Conservation (phyloP, 345 rosid species). For the Cochlearia excelsa region DNA sequence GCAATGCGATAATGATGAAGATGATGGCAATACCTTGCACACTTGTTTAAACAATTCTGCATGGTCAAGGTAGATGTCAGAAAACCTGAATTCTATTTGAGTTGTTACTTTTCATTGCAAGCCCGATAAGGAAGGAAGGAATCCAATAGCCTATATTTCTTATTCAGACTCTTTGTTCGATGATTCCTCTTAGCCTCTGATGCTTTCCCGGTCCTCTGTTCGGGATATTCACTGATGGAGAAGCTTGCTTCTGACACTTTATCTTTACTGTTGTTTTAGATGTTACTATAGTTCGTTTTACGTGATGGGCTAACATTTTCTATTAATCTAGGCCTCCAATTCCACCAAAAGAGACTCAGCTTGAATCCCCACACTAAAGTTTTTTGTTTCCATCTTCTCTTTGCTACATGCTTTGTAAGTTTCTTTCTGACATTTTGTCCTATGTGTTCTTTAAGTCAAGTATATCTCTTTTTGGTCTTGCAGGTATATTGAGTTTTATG, state of each 20-base stretch:
- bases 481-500: constrained; percentile 94
- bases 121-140: constrained; percentile 35
- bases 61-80: constrained; percentile 85
- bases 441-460: constrained; percentile 40
- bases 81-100: constrained; percentile 57
- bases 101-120: constrained; percentile 41
- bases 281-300: constrained; percentile 22
- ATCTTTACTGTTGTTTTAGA: constrained; percentile 24
- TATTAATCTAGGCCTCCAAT: constrained; percentile 53
- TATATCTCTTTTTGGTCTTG: constrained; percentile 37
- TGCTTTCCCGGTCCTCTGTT: constrained; percentile 24
- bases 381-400: constrained; percentile 62
- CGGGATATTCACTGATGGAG: constrained; percentile 14
- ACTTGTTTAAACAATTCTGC: constrained; percentile 98
- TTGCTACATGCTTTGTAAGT: constrained; percentile 61
- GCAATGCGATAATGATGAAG: constrained; percentile 97
- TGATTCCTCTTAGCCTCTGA: constrained; percentile 18
- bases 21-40: constrained; percentile 91
- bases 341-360: constrained; percentile 58
- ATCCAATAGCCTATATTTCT: constrained; percentile 30
- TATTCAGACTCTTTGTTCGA: constrained; percentile 29
- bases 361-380: constrained; percentile 64
- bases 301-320: constrained; percentile 49
- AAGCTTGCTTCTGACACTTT: constrained; percentile 13
- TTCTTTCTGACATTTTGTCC: constrained; percentile 31